Percentiles rank a stretch among this genome's conserved stretches.
These are phyloP conservation scores for Leonotis leonurus DNA, from an alignment of 257 asterid genomes.

Conservation along the genomic window DNA sequence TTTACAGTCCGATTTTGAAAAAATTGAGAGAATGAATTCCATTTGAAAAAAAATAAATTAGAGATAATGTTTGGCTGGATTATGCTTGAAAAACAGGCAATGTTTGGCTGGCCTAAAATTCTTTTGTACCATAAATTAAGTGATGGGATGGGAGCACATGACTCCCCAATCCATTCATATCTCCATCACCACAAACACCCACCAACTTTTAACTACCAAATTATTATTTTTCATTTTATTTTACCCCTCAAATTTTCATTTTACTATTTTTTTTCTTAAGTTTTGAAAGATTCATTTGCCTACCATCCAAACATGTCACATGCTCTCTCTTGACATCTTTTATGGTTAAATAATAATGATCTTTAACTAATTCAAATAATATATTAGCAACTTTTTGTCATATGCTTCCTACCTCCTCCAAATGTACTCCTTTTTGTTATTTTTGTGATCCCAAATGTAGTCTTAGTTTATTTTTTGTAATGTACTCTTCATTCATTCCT, in stretches of 20 bases:
- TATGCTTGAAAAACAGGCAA: slow-evolving; percentile 25
- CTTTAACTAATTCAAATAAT: too few species aligned
- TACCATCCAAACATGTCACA: slow-evolving; percentile 57
- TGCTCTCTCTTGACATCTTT: slow-evolving; percentile 20
- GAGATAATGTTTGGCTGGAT: slow-evolving; percentile 18
- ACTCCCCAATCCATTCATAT: slow-evolving; percentile 16
- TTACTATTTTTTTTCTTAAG: slow-evolving; percentile 3
- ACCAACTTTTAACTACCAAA: slow-evolving; percentile 32
- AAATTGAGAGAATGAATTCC: background rate
- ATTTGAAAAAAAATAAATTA: background rate
- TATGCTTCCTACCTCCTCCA: too few species aligned
- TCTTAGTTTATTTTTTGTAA: too few species aligned
- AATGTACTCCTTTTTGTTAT: too few species aligned
- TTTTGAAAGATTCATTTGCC: slow-evolving; percentile 25
- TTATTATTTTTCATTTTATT: slow-evolving; percentile 1
- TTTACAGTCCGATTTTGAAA: too few species aligned
- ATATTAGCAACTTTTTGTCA: too few species aligned
- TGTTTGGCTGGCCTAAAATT: slow-evolving; percentile 35
- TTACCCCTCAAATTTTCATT: background rate
- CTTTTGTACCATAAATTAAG: slow-evolving; percentile 15
- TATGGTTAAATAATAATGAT: too few species aligned
- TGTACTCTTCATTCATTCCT: too few species aligned
- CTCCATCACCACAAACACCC: slow-evolving; percentile 4
- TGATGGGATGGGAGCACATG: slow-evolving; percentile 28
- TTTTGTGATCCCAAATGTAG: too few species aligned